Percentiles rank a stretch among this genome's conserved stretches.
These are phyloP conservation scores for Xylaria sp. DNA, from an alignment of 2,329 filamentous ascomycete genomes.

Conservation along the genomic window DNA sequence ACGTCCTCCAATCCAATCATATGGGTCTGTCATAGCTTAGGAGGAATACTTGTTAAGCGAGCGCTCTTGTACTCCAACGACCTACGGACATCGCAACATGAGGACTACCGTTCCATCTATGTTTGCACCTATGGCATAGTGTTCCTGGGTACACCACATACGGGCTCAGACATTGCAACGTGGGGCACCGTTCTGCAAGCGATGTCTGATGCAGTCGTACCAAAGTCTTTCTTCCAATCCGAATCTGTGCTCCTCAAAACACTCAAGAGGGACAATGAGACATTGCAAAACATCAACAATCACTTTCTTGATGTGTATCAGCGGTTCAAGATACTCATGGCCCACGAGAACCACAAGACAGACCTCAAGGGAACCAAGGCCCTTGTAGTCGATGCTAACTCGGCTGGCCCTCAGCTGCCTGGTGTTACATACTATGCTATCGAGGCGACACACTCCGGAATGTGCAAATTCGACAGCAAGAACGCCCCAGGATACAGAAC, in stretches of 20 bases:
- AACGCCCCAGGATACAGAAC: constrained; percentile 73
- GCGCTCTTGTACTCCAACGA: constrained; percentile 75
- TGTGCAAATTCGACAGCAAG: constrained; percentile 61
- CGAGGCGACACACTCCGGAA: constrained; percentile 54
- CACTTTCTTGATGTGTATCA: constrained; percentile 78
- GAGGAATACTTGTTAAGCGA: constrained; percentile 77
- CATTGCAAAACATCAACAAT: constrained; percentile 77
- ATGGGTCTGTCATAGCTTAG: constrained; percentile 79
- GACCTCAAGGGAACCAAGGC: constrained; percentile 71
- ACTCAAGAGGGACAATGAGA: constrained; percentile 79
- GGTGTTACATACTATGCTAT: constrained; percentile 79
- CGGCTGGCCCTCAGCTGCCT: constrained; percentile 75
- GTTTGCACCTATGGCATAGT: constrained; percentile 81
- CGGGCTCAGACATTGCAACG: constrained; percentile 73
- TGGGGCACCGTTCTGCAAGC: constrained; percentile 76
- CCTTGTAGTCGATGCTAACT: constrained; percentile 75
- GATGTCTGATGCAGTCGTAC: constrained; percentile 73
- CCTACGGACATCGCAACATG: constrained; percentile 67
- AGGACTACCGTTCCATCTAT: constrained; percentile 75
- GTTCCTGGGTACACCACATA: constrained; percentile 82
- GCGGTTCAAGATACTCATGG: constrained; percentile 79
- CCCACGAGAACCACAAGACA: constrained; percentile 78
- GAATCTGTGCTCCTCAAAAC: constrained; percentile 76
- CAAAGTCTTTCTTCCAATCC: constrained; percentile 73
- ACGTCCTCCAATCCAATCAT: constrained; percentile 74